Base-by-base conservation (phyloP, 2,329 filamentous ascomycete species). In the Paracoccidioides brasiliensis region DNA sequence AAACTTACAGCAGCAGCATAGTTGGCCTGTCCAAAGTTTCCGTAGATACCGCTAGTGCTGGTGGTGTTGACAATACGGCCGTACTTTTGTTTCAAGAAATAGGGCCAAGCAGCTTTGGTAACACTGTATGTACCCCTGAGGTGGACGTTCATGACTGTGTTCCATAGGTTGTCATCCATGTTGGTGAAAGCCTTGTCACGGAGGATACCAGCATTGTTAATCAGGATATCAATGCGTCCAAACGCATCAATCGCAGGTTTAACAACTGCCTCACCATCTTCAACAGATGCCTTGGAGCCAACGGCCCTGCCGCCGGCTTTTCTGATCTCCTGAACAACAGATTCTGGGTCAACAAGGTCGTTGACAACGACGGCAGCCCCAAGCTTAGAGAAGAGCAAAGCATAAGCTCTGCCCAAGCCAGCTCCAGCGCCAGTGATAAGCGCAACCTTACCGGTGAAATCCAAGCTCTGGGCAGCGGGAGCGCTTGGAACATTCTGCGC, bases 11-110 rank as follows among this genome's bases (percentile, higher is more conserved):
- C 88, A 57, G 91, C 88, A 59, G 93, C 81, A 72, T 98, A 98
- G 80, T 98, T 98, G 66, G 91, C 88, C 75, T 98, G 93, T 60
- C 93, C 93, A 70, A 98, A 98, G 80, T 96, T 98, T 64, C 93
- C 93, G 70, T 98, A 98, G 72, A 98, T 95, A 73, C 93, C 93
- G 64, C 87, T 94, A 51, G 93, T 97, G 40, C 89, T 95, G 43
- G 93, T 93, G 50, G 93, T 98, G 80, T 98, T 98, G 67, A 98
- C 79, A 59, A 98, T 83, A 66, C 93, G 89, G 63, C 93, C 93
- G 67, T 96, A 98, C 79, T 96, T 97, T 74, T 98, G 93, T 80
- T 96, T 95, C 53, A 97, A 79, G 79, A 98, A 88, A 73, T 94
- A 87, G 52, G 93, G 93, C 90, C 91, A 98, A 22, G 93, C 93